phyloP scores from a whole-genome alignment of 2,329 filamentous ascomycete species.

The Gnomoniopsis sp. region DNA sequence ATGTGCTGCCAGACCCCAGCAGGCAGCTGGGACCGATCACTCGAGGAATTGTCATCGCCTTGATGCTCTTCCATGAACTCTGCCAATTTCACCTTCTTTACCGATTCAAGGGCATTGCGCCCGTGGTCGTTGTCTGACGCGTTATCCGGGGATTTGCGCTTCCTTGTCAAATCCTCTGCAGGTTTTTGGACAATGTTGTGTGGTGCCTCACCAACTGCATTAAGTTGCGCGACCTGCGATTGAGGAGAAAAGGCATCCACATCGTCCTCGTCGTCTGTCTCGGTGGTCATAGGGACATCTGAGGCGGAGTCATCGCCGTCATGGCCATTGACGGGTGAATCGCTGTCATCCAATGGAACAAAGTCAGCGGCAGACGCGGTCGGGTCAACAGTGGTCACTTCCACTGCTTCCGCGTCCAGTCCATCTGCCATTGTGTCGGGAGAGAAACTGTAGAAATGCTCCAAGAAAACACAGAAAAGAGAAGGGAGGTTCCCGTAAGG shows the following conservation, averaged over 20 bases:
- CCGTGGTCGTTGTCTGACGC: slow-evolving; percentile 2
- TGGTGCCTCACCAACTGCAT: not conserved
- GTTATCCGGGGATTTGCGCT: slow-evolving; percentile 25
- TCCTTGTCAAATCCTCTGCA: slow-evolving; percentile 24
- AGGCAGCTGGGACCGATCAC: slow-evolving; percentile 40
- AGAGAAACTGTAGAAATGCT: slow-evolving; percentile 5
- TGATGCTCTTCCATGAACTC: slow-evolving; percentile 6
- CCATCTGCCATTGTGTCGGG: slow-evolving; percentile 15
- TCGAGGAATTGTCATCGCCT: slow-evolving; percentile 4
- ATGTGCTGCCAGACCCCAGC: slow-evolving; percentile 67
- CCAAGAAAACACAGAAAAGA: slow-evolving; percentile 12
- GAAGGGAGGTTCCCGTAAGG: not conserved
- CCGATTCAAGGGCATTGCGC: not conserved
- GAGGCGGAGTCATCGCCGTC: slow-evolving; percentile 27
- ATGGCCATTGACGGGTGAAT: slow-evolving; percentile 6
- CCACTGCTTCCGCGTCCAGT: slow-evolving; percentile 1
- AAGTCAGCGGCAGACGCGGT: slow-evolving; percentile 16
- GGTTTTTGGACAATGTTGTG: slow-evolving; percentile 12
- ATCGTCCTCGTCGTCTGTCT: slow-evolving; percentile 29
- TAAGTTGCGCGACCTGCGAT: not conserved
- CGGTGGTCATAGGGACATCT: slow-evolving; percentile 33
- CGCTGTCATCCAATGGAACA: slow-evolving; percentile 17
- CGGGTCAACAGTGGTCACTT: slow-evolving; percentile 12
- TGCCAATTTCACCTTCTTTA: slow-evolving; percentile 29
- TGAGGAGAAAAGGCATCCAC: not conserved